Evolutionary conservation across 768 basidiomycete species (phyloP).

Genomic region (Leccinum subgranulosum): DNA sequence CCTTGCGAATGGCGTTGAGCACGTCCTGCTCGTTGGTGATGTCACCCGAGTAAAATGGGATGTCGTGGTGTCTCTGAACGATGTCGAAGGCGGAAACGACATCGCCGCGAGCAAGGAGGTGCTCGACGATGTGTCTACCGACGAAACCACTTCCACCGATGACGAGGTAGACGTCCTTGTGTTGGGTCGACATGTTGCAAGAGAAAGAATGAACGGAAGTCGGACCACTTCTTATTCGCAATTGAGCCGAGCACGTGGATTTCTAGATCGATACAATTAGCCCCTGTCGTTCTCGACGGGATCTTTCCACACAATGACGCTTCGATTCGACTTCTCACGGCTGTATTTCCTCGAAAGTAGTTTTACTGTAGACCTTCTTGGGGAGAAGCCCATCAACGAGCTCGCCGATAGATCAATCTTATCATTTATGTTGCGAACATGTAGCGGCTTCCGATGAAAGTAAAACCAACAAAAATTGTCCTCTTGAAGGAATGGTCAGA

Average conservation of each 20-base stretch:
- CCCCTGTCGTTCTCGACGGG: neutral
- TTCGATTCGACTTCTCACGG: no score
- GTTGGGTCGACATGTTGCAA: slow-evolving; percentile 17
- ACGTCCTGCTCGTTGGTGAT: slow-evolving; percentile 78
- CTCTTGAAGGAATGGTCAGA: neutral
- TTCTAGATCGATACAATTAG: neutral
- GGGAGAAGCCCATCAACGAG: no score
- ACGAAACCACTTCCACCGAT: slow-evolving; percentile 94
- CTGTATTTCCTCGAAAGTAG: no score
- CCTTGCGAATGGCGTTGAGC: slow-evolving; percentile 69
- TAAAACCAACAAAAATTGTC: no score
- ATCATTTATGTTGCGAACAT: no score
- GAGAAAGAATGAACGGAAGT: neutral
- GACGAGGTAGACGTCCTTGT: slow-evolving; percentile 77
- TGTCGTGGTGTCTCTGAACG: slow-evolving; percentile 85
- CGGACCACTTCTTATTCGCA: slow-evolving; percentile 7
- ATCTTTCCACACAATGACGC: no score
- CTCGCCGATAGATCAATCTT: no score
- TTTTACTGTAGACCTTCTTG: no score
- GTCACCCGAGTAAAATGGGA: slow-evolving; percentile 87
- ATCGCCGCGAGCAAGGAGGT: slow-evolving; percentile 75
- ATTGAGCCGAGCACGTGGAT: slow-evolving; percentile 8
- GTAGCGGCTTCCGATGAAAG: no score
- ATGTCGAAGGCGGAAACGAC: slow-evolving; percentile 86
- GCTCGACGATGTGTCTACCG: slow-evolving; percentile 87